Conservation (phyloP, 495 filamentous ascomycete genomes). For the Physcia stellaris region DNA sequence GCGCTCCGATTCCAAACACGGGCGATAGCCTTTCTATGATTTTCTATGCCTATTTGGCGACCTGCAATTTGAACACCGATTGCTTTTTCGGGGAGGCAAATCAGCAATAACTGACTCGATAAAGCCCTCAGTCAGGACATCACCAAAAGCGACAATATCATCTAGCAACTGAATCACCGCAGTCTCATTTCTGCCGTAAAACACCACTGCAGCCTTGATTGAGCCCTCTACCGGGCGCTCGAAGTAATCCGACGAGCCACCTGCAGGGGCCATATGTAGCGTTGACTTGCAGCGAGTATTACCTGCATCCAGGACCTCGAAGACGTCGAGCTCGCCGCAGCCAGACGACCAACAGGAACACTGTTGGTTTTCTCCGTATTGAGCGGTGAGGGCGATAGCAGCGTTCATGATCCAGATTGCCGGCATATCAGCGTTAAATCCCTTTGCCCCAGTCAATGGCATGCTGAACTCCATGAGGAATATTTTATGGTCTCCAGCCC, state of each 20-base stretch:
- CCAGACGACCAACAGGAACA: constrained; percentile 58
- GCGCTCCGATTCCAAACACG: no score
- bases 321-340: constrained; percentile 61
- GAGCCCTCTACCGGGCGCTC: constrained; percentile 35
- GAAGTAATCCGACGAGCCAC: constrained; percentile 51
- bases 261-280: constrained; percentile 35
- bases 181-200: constrained; percentile 27
- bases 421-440: constrained; percentile 42
- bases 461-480: constrained; percentile 58
- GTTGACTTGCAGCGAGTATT: constrained; percentile 39
- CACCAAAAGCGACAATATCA: constrained; percentile 18
- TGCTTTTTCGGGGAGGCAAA: no score
- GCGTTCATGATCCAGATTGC: constrained; percentile 61
- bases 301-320: constrained; percentile 45
- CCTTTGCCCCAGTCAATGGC: constrained; percentile 31
- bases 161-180: constrained; percentile 28
- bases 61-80: no score
- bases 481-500: constrained; percentile 43
- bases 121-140: no score
- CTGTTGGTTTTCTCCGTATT: constrained; percentile 38
- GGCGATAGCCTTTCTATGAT: no score
- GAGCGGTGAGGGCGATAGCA: constrained; percentile 47
- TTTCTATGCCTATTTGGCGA: no score
- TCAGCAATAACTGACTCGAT: no score
- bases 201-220: constrained; percentile 48